Conservation (phyloP, 1,284 basidiomycete genomes). For the Chalciporus sp. region DNA sequence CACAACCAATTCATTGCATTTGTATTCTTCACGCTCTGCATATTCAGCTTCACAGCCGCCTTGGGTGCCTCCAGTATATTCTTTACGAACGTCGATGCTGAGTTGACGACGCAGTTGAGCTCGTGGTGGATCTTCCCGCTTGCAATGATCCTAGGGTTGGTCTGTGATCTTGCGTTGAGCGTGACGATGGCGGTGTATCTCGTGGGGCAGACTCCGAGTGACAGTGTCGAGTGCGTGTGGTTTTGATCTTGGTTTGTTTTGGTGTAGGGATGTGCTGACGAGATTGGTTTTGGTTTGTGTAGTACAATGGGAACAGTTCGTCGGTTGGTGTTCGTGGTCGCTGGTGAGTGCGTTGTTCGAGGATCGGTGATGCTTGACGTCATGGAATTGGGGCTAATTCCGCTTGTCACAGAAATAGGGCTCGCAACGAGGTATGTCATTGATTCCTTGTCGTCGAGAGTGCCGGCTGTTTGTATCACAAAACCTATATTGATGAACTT, state of each 20-base stretch:
- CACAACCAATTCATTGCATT: slow-evolving; percentile 18
- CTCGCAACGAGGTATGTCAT: slow-evolving; percentile 16
- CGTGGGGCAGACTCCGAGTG: background rate
- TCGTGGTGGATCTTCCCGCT: slow-evolving; percentile 22
- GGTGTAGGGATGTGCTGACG: background rate
- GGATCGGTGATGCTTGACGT: background rate
- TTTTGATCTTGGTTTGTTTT: no score
- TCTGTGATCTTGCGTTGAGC: slow-evolving; percentile 23
- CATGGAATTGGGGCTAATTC: slow-evolving; percentile 5
- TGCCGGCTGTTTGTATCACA: no score
- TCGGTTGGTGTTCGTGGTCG: slow-evolving; percentile 12
- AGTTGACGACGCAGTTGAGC: slow-evolving; percentile 15
- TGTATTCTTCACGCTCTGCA: slow-evolving; percentile 16
- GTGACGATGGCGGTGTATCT: slow-evolving; percentile 14
- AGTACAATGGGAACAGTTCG: slow-evolving; percentile 5
- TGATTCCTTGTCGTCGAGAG: background rate
- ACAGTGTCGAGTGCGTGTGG: slow-evolving; percentile 10
- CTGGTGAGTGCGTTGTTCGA: slow-evolving; percentile 15
- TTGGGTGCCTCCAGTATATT: slow-evolving; percentile 25
- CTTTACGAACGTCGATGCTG: slow-evolving; percentile 7
- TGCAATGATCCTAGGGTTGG: slow-evolving; percentile 18
- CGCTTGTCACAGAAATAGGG: slow-evolving; percentile 17
- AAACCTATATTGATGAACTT: background rate
- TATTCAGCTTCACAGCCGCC: slow-evolving; percentile 26
- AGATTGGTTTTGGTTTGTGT: background rate